Base-by-base conservation (phyloP, 176 grass and related monocot genomes). In the Ensete ventricosum region DNA sequence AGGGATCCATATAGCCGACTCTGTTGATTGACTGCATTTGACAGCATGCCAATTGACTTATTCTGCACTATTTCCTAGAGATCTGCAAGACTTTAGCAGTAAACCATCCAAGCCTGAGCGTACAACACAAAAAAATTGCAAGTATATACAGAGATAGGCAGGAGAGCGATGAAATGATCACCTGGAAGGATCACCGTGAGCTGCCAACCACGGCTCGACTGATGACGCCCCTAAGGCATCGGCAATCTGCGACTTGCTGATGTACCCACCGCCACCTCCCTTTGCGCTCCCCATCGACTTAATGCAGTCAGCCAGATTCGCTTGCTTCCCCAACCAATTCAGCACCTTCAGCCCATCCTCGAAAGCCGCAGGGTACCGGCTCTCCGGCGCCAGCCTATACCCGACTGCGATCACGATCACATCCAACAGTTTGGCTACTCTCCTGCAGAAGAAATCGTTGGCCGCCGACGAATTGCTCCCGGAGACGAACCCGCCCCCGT, bases 151-250 rank as follows among this genome's bases (percentile, higher is more conserved):
- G 34, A 43, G 34, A 17, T 17, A 51, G 50, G 16, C 50, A 70
- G 17, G 14, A 50, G 50, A 50, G 43, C 14, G 19, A 50, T 2
- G 34, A 50, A 51, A 20, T 70, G 55, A 53, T 73, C 72, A 88
- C 91, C 91, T 95, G 34, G 91, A 95, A 60, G 88, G 88, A 90
- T 95, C 91, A 23, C 83, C 91, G 81, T 95, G 91, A 26, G 91
- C 85, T 1, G 91, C 91, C 22, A 95, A 73, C 91, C 91, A 95
- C 16, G 91, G 91, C 53, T 95, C 91, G 10, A 95, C 83, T 83
- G 87, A 69, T 0, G 91, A 85, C 22, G 88, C 83, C 2, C 91
- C 91, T 71, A 95, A 88, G 17, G 85, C 78, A 67, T 95, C 91
- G 11, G 82, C 73, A 64, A 73, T 73, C 12, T 62, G 68, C 54